These are phyloP conservation scores for Penicillium steckii DNA, from an alignment of 495 filamentous ascomycete species.

Conservation along the genomic window DNA sequence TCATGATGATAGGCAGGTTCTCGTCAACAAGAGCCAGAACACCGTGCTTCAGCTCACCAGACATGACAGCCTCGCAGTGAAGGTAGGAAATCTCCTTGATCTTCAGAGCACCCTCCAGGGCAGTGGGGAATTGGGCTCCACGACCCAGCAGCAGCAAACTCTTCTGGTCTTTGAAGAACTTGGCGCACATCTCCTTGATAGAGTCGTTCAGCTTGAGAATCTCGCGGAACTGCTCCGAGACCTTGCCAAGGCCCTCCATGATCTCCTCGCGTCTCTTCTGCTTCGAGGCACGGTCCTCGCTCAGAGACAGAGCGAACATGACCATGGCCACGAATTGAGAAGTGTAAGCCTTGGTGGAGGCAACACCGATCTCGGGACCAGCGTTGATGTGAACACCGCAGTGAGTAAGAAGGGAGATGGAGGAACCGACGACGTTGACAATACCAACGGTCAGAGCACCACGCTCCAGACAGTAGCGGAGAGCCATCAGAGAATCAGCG, in stretches of 20 bases:
- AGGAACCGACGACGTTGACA: conserved; percentile 96
- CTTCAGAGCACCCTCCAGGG: conserved; percentile 95
- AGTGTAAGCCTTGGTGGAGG: conserved; percentile 98
- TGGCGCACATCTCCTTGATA: conserved; percentile 89
- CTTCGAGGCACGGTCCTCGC: conserved; percentile 95
- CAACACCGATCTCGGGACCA: conserved; percentile 97
- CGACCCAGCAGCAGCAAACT: conserved; percentile 88
- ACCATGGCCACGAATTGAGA: conserved; percentile 99
- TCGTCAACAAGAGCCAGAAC: conserved; percentile 96
- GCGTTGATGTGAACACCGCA: conserved; percentile 99
- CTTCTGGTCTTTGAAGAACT: conserved; percentile 96
- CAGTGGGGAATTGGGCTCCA: conserved; percentile 94
- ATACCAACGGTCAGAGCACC: conserved; percentile 96
- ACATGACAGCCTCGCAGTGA: conserved; percentile 99
- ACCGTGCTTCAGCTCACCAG: conserved; percentile 97
- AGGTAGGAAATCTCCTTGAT: conserved; percentile 99
- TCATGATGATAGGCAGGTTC: conserved; percentile 99
- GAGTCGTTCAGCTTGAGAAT: conserved; percentile 85
- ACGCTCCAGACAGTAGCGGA: conserved; percentile 95
- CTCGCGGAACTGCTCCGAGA: conserved; percentile 89
- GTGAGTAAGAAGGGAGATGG: conserved; percentile 96
- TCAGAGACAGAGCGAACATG: conserved; percentile 96
- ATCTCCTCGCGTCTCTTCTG: conserved; percentile 90
- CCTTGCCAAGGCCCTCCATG: conserved; percentile 83
- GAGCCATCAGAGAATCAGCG: conserved; percentile 95